Conservation (phyloP, 371 early-diverging fungal genomes). For the Parasitella parasitica region DNA sequence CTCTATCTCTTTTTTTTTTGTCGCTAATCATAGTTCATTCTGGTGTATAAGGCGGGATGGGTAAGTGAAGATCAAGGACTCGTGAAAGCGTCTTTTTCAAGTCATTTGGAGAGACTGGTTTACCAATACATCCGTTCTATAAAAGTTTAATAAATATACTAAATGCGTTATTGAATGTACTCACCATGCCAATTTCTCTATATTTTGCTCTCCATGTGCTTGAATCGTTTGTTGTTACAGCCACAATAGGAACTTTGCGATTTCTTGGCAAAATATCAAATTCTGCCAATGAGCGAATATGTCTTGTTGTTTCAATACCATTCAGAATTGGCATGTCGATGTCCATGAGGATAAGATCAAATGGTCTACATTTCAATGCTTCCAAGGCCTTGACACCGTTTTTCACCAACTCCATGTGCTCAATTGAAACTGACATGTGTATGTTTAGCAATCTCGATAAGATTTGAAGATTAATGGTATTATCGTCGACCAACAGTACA, state of each 20-base stretch:
- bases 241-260: conserved; percentile 61
- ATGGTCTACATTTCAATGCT: conserved; percentile 38
- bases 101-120: conserved; percentile 39
- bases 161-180: not conserved
- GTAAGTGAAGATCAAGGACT: conserved; percentile 25
- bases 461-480: conserved; percentile 57
- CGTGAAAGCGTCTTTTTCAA: conserved; percentile 32
- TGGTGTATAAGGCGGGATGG: conserved; percentile 21
- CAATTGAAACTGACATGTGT: conserved; percentile 49
- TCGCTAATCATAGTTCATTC: conserved; percentile 12
- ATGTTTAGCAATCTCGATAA: conserved; percentile 51
- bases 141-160: conserved; percentile 1
- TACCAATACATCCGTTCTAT: conserved; percentile 52
- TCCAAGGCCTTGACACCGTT: conserved; percentile 50
- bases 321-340: conserved; percentile 67
- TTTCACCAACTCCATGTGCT: conserved; percentile 44
- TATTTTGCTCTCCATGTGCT: conserved; percentile 26
- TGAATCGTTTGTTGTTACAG: conserved; percentile 64
- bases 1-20: not conserved
- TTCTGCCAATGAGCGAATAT: conserved; percentile 35
- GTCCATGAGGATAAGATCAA: conserved; percentile 63
- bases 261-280: conserved; percentile 51
- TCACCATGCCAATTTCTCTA: conserved; percentile 36
- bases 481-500: conserved; percentile 60
- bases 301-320: conserved; percentile 57